Evolutionary conservation across 139 green algal genomes (phyloP), one percentile per base, ranked within the genome.

Genomic region (Chlorella sp.): DNA sequence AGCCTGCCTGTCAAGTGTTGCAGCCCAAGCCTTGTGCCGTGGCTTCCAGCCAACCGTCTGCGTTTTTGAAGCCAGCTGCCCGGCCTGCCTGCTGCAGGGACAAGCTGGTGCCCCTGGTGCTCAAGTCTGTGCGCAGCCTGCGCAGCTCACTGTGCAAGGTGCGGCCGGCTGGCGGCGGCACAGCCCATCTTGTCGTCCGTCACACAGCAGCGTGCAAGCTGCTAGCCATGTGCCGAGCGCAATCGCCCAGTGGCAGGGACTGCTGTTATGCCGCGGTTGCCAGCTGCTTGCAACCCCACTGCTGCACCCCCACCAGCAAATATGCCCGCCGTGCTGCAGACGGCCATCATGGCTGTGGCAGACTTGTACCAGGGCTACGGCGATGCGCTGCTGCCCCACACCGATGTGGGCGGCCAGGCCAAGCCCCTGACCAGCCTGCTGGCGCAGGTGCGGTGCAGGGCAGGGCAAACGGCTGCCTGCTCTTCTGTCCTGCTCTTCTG

Each of bases 101-200:
- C n/a, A 26, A 67, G 19, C 26, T 87, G 48, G 28, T 94, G 19
- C 84, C 86, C 22, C 70, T 81, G 28, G 85, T 93, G 24, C 51
- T 94, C 36, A 94, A 94, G 34, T 81, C 73, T 24, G 78, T 93
- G 48, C 89, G 88, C 40, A 94, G 84, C 82, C 82, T 92, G 70
- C 87, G 91, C 67, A 94, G 91, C 72, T 90, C 87, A 3, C 20
- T 94, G 20, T 91, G 83, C 85, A 94, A 94, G 89, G 87, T 91
- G 82, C n/a, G 77, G 11, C 14, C 1, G 20, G 40, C 14, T 58
- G 13, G 40, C 41, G n/a, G n/a, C n/a, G n/a, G n/a, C n/a, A n/a
- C n/a, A n/a, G n/a, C n/a, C n/a, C n/a, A n/a, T n/a, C n/a, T n/a
- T n/a, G n/a, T n/a, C n/a, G n/a, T n/a, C n/a, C n/a, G n/a, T n/a